Percentiles rank a stretch among this genome's conserved stretches.
Evolutionary conservation across 2,329 filamentous ascomycete species (phyloP).

Genomic region (Calonectria pteridis): DNA sequence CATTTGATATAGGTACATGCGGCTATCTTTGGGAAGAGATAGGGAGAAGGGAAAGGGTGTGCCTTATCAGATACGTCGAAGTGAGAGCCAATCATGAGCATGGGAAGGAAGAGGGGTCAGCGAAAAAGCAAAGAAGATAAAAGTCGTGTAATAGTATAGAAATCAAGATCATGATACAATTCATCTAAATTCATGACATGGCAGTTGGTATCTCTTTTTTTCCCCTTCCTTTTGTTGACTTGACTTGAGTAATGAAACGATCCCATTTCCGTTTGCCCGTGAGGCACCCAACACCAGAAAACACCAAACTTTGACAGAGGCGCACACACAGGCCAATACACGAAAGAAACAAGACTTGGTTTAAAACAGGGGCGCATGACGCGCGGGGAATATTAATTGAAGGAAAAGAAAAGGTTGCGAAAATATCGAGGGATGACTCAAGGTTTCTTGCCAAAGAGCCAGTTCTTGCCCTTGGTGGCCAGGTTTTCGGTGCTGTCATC

Average conservation of each 20-base stretch:
- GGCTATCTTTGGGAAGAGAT: conserved; percentile 12
- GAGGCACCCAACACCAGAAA: conserved; percentile 37
- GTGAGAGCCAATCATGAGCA: conserved; percentile 13
- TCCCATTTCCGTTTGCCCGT: conserved; percentile 20
- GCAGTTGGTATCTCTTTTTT: conserved; percentile 39
- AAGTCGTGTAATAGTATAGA: conserved; percentile 38
- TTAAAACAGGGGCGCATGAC: not conserved
- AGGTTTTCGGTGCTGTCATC: conserved; percentile 45
- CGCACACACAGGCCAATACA: not conserved
- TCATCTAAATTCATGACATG: conserved; percentile 26
- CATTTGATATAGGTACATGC: not conserved
- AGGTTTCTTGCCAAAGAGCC: conserved; percentile 63
- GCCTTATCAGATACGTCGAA: conserved; percentile 22
- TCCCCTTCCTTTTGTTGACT: conserved; percentile 21
- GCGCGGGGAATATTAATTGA: not conserved
- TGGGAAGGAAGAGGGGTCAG: conserved; percentile 15
- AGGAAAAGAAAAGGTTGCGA: not conserved
- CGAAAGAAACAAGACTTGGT: not conserved
- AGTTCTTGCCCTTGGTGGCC: conserved; percentile 60
- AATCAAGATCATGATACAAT: conserved; percentile 30
- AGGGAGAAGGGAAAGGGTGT: not conserved
- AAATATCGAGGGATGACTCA: conserved; percentile 38
- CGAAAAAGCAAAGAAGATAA: conserved; percentile 26
- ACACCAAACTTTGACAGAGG: conserved; percentile 40
- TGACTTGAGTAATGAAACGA: conserved; percentile 16